phyloP scores from a whole-genome alignment of 2,329 filamentous ascomycete species.

The Alternaria longipes region DNA sequence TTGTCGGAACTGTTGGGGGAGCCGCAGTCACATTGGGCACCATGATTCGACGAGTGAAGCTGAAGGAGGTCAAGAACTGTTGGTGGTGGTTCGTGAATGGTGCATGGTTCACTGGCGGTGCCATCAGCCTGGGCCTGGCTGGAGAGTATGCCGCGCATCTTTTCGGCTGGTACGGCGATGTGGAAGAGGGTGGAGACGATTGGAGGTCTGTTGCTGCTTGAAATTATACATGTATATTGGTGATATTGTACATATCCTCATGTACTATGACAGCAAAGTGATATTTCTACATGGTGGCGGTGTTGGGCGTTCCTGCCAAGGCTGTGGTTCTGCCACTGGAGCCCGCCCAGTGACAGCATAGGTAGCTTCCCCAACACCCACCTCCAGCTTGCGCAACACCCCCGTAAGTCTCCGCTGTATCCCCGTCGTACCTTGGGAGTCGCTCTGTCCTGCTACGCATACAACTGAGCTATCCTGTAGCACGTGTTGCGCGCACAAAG shows the following conservation, averaged over 20 bases:
- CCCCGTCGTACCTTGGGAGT: neutral
- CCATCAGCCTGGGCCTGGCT: constrained; percentile 64
- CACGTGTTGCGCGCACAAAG: neutral
- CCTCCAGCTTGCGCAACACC: constrained; percentile 17
- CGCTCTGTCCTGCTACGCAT: accelerated
- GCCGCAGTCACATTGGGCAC: constrained; percentile 63
- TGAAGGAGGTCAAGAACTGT: constrained; percentile 66
- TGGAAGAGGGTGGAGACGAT: constrained; percentile 7
- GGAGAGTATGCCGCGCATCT: constrained; percentile 60
- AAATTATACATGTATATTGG: neutral
- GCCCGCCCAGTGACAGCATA: constrained; percentile 28
- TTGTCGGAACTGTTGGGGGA: constrained; percentile 66
- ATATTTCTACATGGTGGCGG: too few relatives aligned
- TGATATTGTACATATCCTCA: neutral
- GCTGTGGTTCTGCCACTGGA: constrained; percentile 21
- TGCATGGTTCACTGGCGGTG: constrained; percentile 69
- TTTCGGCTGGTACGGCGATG: constrained; percentile 35
- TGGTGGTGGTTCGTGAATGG: constrained; percentile 73
- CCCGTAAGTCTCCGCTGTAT: constrained; percentile 4
- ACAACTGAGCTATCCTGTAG: neutral
- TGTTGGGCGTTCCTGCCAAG: constrained; percentile 24
- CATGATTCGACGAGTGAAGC: constrained; percentile 67
- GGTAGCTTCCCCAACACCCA: constrained; percentile 27
- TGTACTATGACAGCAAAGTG: neutral
- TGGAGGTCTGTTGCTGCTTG: neutral